Base-by-base conservation (phyloP, 139 green algal species). In the Zygnema cylindricum region DNA sequence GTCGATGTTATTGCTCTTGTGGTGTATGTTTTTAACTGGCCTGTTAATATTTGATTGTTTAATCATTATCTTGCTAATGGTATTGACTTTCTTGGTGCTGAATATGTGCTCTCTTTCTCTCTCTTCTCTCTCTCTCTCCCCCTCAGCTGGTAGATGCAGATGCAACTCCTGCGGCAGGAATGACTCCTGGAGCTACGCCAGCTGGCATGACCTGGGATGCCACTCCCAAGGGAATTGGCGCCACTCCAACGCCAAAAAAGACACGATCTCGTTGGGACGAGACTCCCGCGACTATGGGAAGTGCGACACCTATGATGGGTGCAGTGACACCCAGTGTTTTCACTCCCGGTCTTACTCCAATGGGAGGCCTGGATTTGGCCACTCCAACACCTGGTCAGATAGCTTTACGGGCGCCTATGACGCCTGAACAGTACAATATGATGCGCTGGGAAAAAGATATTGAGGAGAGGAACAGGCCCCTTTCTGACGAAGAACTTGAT, bases 401-500 rank as follows among this genome's bases (percentile, higher is more conserved):
- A 77, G 2, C 84, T 69, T 69, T 86, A 39, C 87, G 90, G 49
- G 88, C 93, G 71, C 91, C 92, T 0, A 93, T 98, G 91, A 98
- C 95, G 0, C 95, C 96, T 0, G 96, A 98, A 89, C 92, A 96
- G 83, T 96, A 94, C 84, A 94, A 95, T 73, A 91, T 92, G 49
- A 86, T 94, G 76, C 91, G 94, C 43, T 93, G 93, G 81, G 95
- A 98, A 91, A 92, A 94, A 2, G 97, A 99, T 89, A 96, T 98
- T 71, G 96, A 96, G 81, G 95, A 96, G 93, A 94, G 97, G 43
- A 99, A 99, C 94, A 82, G 95, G 81, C 95, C 95, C 2, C 92
- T 98, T 2, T 95, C 86, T 0, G 97, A 99, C 77, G 97, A 97
- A 89, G 97, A 99, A 88, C 93, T 99, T 79, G 97, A 99, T 77